Percentiles rank a stretch among this genome's conserved stretches.
Evolutionary conservation across 2,329 filamentous ascomycete genomes (phyloP).

Genomic region (Ascochyta rabiei): DNA sequence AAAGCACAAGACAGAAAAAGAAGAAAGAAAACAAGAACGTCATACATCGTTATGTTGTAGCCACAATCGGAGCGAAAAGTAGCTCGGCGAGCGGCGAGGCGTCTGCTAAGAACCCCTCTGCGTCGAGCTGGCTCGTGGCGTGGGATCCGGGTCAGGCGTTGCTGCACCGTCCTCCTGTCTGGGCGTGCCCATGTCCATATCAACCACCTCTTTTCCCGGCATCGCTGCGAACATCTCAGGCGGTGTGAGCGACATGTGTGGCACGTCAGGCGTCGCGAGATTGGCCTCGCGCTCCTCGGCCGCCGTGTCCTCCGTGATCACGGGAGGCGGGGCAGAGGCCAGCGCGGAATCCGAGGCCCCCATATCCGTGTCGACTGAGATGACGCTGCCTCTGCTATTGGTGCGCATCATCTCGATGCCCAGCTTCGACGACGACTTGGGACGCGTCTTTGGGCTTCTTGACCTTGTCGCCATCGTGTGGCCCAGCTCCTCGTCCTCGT

Average conservation of each 20-base stretch:
- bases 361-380: slow-evolving; percentile 54
- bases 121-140: slow-evolving; percentile 41
- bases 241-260: slow-evolving; percentile 53
- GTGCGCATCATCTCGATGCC: slow-evolving; percentile 98
- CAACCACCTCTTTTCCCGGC: slow-evolving; percentile 51
- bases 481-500: slow-evolving; percentile 91
- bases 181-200: slow-evolving; percentile 51
- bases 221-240: slow-evolving; percentile 57
- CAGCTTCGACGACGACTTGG: slow-evolving; percentile 71
- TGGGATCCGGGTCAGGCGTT: slow-evolving; percentile 51
- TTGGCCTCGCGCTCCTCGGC: slow-evolving; percentile 42
- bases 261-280: slow-evolving; percentile 30
- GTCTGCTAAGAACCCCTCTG: slow-evolving; percentile 1
- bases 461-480: slow-evolving; percentile 42
- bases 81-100: neutral
- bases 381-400: slow-evolving; percentile 84
- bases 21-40: neutral
- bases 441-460: slow-evolving; percentile 57
- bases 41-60: neutral
- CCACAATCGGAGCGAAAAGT: neutral
- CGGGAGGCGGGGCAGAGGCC: slow-evolving; percentile 47
- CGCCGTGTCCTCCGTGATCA: slow-evolving; percentile 49
- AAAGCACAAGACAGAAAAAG: neutral
- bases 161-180: slow-evolving; percentile 35
- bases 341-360: slow-evolving; percentile 41